Evolutionary conservation across 179 eudicot species (phyloP).

Genomic region (Actinidia polygama): DNA sequence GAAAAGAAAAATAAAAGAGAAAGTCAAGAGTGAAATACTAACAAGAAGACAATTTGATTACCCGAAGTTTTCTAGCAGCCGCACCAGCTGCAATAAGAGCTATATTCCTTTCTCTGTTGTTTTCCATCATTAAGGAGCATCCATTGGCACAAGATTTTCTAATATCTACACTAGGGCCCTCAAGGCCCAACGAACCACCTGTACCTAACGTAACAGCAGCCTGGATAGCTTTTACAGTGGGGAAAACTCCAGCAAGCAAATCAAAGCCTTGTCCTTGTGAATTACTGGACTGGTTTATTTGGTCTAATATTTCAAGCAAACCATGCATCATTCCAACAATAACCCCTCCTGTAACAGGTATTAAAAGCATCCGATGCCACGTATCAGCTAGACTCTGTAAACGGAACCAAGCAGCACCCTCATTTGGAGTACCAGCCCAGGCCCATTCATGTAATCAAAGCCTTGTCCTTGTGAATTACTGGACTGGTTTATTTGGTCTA

Average conservation of each 20-base stretch:
- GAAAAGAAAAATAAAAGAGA: background rate
- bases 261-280: slow-evolving; percentile 68
- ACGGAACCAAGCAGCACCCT: slow-evolving; percentile 99
- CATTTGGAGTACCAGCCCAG: slow-evolving; percentile 98
- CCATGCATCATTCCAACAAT: slow-evolving; percentile 98
- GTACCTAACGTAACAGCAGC: slow-evolving; percentile 95
- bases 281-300: slow-evolving; percentile 71
- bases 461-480: slow-evolving; percentile 68
- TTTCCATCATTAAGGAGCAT: slow-evolving; percentile 86
- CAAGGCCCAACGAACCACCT: slow-evolving; percentile 97
- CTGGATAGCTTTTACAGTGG: slow-evolving; percentile 85
- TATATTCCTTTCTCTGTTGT: slow-evolving; percentile 84
- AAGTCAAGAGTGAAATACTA: background rate
- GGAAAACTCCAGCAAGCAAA: slow-evolving; percentile 70
- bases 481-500: slow-evolving; percentile 78
- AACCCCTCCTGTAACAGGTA: slow-evolving; percentile 95
- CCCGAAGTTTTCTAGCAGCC: slow-evolving; percentile 98
- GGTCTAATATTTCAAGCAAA: slow-evolving; percentile 80
- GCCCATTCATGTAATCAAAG: slow-evolving; percentile 91
- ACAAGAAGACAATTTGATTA: slow-evolving; percentile 22
- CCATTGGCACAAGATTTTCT: slow-evolving; percentile 97
- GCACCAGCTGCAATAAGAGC: slow-evolving; percentile 98
- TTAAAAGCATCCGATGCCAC: slow-evolving; percentile 91
- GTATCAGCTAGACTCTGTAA: slow-evolving; percentile 91
- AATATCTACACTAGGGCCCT: slow-evolving; percentile 98